Base-by-base conservation (phyloP, 1,284 basidiomycete genomes). In the Ganoderma lucidum region DNA sequence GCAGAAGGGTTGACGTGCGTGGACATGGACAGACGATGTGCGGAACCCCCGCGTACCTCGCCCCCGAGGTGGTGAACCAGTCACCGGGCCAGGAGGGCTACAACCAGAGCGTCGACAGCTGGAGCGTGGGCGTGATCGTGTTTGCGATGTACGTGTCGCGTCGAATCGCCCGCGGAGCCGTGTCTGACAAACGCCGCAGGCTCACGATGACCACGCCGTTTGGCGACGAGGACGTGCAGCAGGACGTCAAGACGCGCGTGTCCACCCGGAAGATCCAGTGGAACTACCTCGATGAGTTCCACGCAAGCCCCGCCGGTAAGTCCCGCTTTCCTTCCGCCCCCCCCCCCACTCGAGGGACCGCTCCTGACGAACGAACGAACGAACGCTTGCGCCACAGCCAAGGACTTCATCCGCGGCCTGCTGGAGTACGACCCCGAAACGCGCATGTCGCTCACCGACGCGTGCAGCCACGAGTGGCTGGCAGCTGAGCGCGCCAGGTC, bases 51-150 rank as follows among this genome's bases (percentile, higher is more conserved):
- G 88, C 86, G 64, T 96, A 96, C 77, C 87, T 96, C 5, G 94
- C 94, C 0, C 94, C 94, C 0, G 94, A 96, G 78, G 94, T 98
- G 39, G 92, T 97, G n/a, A 85, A 87, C 76, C 92, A 93, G 74
- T 39, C 23, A n/a, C 79, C 84, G 4, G 81, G 86, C 56, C 78
- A 85, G n/a, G 83, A 87, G 59, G 95, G 95, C 1, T 98, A 98
- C 77, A 87, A 92, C 75, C 88, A 91, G 68, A 83, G 92, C 19
- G 96, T 97, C 62, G 96, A 98, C 78, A 95, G 93, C 73, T 98
- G 95, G 95, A 96, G 95, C 62, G 88, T 96, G 28, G 96, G 96
- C 6, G 95, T 97, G 19, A 97, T 98, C 65, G 88, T 97, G 0
- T 98, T 90, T 75, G 90, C 92, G 56, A 95, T 95, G 93, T 94